Conservation (phyloP, 2,329 filamentous ascomycete genomes). For the Pochonia chlamydosporia region DNA sequence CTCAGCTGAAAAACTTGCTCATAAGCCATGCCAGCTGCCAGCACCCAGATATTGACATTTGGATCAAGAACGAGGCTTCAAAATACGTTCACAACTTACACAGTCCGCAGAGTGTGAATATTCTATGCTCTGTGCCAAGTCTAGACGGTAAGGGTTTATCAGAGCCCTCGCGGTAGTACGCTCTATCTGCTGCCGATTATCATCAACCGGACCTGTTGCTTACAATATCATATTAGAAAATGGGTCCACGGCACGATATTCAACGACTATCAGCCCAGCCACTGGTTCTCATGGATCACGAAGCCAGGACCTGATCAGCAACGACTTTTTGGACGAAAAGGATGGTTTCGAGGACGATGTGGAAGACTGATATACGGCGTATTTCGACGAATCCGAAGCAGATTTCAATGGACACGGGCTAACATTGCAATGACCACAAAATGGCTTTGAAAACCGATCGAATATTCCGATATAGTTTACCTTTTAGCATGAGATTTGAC, state of each 20-base stretch:
- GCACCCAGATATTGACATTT: slow-evolving; percentile 46
- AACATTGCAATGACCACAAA: too few relatives aligned
- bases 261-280: background rate
- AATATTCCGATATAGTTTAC: too few relatives aligned
- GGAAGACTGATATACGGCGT: background rate
- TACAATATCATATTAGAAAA: background rate
- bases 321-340: background rate
- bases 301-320: background rate
- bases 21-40: slow-evolving; percentile 48
- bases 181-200: too few relatives aligned
- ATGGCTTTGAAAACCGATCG: too few relatives aligned
- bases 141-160: background rate
- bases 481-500: too few relatives aligned
- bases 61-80: slow-evolving; percentile 47
- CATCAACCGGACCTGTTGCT: too few relatives aligned
- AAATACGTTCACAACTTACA: slow-evolving; percentile 32
- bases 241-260: background rate
- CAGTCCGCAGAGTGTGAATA: background rate
- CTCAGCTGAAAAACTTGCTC: slow-evolving; percentile 41
- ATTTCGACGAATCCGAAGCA: too few relatives aligned
- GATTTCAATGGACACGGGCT: too few relatives aligned
- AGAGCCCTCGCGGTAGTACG: too few relatives aligned
- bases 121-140: slow-evolving; percentile 1
- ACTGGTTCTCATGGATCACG: background rate
- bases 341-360: background rate